A percentile compares a stretch with the other conserved stretches of the same genome.
These are phyloP conservation scores for Mycena capillaripes DNA, from an alignment of 768 basidiomycete species.

Conservation along the genomic window DNA sequence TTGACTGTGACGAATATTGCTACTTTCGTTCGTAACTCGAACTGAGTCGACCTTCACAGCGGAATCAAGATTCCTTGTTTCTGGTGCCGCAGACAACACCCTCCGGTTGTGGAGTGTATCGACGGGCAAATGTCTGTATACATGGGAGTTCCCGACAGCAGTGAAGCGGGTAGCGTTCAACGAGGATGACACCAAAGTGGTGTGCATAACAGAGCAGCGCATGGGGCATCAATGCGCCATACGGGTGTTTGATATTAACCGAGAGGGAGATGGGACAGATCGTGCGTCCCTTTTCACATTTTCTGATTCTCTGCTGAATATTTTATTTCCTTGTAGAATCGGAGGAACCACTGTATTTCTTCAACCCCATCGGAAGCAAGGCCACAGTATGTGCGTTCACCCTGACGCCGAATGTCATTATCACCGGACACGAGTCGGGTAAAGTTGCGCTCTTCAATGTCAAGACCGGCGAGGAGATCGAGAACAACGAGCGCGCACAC, in stretches of 20 bases:
- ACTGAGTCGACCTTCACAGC: conserved; percentile 53
- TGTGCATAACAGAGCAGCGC: conserved; percentile 97
- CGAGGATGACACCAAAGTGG: conserved; percentile 84
- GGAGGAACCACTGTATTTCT: conserved; percentile 79
- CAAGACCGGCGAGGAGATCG: conserved; percentile 86
- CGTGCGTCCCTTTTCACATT: conserved; percentile 67
- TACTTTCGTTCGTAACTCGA: not conserved
- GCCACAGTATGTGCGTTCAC: conserved; percentile 98
- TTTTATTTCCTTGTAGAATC: conserved; percentile 73
- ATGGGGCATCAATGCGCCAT: conserved; percentile 95
- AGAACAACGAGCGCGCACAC: conserved; percentile 90
- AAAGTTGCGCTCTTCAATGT: conserved; percentile 94
- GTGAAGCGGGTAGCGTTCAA: conserved; percentile 96
- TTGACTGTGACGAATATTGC: conserved; percentile 80
- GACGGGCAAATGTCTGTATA: conserved; percentile 92
- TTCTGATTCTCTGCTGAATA: conserved; percentile 7
- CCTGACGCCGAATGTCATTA: conserved; percentile 78
- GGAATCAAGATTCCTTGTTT: conserved; percentile 87
- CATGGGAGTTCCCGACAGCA: conserved; percentile 98
- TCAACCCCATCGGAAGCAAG: conserved; percentile 93
- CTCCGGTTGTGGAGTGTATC: conserved; percentile 92
- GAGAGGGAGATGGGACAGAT: conserved; percentile 82
- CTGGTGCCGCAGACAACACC: conserved; percentile 95
- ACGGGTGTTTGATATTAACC: conserved; percentile 89
- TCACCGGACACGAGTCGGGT: conserved; percentile 97